Percentiles rank a stretch among this genome's conserved stretches.
These are phyloP conservation scores for Galerina sulciceps DNA, from an alignment of 768 basidiomycete genomes.

Conservation along the genomic window DNA sequence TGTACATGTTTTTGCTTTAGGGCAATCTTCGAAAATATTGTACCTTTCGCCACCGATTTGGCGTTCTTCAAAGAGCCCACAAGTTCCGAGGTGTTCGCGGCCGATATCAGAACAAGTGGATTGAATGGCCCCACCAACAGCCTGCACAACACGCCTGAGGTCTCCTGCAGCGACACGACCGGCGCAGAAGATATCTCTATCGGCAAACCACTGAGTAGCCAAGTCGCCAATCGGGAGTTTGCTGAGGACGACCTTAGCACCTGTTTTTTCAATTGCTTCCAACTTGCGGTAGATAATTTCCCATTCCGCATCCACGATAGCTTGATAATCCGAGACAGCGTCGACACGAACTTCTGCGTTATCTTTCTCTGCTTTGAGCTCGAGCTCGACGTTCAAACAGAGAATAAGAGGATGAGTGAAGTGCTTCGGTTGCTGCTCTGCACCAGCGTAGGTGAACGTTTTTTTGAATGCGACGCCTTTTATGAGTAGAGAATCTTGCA, in stretches of 20 bases:
- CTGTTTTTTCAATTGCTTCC: constrained; percentile 93
- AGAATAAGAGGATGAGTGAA: constrained; percentile 90
- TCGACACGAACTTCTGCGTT: constrained; percentile 99
- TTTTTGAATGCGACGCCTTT: constrained; percentile 98
- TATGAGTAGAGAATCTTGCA: constrained; percentile 93
- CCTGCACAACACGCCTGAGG: constrained; percentile 92
- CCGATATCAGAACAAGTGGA: constrained; percentile 94
- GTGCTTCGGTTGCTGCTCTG: constrained; percentile 96
- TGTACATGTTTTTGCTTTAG: constrained; percentile 95
- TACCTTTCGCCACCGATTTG: constrained; percentile 97
- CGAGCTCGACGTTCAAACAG: constrained; percentile 96
- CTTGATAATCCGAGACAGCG: constrained; percentile 96
- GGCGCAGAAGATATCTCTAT: constrained; percentile 98
- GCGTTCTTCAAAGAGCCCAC: constrained; percentile 88
- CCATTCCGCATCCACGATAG: constrained; percentile 99
- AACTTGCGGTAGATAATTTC: constrained; percentile 98
- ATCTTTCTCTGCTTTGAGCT: constrained; percentile 98
- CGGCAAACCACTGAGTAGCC: constrained; percentile 99
- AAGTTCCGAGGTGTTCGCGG: constrained; percentile 91
- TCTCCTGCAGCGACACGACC: constrained; percentile 92
- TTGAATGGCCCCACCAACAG: constrained; percentile 93
- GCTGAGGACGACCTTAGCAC: constrained; percentile 96
- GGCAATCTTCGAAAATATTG: constrained; percentile 93
- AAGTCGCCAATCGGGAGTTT: constrained; percentile 98
- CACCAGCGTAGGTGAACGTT: constrained; percentile 98